phyloP scores from a whole-genome alignment of 805 yeast species.

The Spencermartinsiella europaea region DNA sequence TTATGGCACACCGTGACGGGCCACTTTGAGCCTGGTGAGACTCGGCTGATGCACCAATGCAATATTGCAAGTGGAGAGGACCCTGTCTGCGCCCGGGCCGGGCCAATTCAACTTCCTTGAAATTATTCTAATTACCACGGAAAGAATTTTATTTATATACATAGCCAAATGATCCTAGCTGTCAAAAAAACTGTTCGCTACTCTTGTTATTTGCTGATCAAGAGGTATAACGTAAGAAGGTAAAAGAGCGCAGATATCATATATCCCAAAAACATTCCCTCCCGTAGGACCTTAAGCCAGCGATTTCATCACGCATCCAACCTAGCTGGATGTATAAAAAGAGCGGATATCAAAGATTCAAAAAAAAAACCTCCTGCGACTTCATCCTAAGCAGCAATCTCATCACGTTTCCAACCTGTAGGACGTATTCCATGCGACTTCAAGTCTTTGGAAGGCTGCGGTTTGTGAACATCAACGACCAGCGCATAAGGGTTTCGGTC shows the following conservation, averaged over 20 bases:
- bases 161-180: neutral
- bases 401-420: slow-evolving; percentile 34
- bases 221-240: too few relatives aligned
- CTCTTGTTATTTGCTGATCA: too few relatives aligned
- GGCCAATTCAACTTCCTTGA: too few relatives aligned
- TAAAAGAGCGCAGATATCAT: neutral
- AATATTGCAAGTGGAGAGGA: slow-evolving; percentile 79
- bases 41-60: slow-evolving; percentile 89
- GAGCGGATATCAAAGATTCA: too few relatives aligned
- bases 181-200: too few relatives aligned
- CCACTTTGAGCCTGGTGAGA: slow-evolving; percentile 72
- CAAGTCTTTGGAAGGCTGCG: slow-evolving; percentile 34
- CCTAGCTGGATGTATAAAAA: too few relatives aligned
- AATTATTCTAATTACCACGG: too few relatives aligned
- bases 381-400: slow-evolving; percentile 29
- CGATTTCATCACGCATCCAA: too few relatives aligned
- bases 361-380: too few relatives aligned
- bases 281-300: too few relatives aligned
- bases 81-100: slow-evolving; percentile 37
- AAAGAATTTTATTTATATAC: neutral
- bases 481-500: slow-evolving; percentile 70
- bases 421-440: slow-evolving; percentile 18
- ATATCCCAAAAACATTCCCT: too few relatives aligned
- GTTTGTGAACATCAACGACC: slow-evolving; percentile 31
- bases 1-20: slow-evolving; percentile 93